Evolutionary conservation across 2,329 filamentous ascomycete genomes (phyloP).

Genomic region (Pseudofabraea citricarpa): DNA sequence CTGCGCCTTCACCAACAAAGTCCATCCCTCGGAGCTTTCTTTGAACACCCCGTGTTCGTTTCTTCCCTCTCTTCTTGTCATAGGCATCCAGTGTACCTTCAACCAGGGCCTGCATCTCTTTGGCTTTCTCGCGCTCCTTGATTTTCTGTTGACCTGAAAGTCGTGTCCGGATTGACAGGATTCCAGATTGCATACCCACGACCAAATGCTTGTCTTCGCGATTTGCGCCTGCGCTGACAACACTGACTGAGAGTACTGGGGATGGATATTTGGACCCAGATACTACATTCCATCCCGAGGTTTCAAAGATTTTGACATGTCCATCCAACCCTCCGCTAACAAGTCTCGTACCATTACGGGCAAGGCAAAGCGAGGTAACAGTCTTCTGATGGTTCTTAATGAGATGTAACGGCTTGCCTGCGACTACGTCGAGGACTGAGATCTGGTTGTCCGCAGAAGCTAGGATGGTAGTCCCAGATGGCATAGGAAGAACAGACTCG

Average conservation of each 20-base stretch:
- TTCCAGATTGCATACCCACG: slow-evolving; percentile 89
- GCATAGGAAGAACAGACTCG: slow-evolving; percentile 82
- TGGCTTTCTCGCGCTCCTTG: slow-evolving; percentile 69
- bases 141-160: slow-evolving; percentile 77
- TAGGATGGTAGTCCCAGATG: slow-evolving; percentile 79
- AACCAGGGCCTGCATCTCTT: slow-evolving; percentile 79
- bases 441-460: slow-evolving; percentile 83
- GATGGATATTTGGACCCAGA: slow-evolving; percentile 89
- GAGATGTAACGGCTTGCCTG: slow-evolving; percentile 79
- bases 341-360: slow-evolving; percentile 74
- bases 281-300: slow-evolving; percentile 92
- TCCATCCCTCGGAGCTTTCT: slow-evolving; percentile 66
- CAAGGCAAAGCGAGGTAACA: slow-evolving; percentile 79
- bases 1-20: slow-evolving; percentile 76
- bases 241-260: slow-evolving; percentile 78
- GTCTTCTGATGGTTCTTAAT: slow-evolving; percentile 97
- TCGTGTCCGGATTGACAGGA: slow-evolving; percentile 88
- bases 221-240: slow-evolving; percentile 63
- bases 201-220: slow-evolving; percentile 87
- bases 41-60: slow-evolving; percentile 53
- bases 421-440: slow-evolving; percentile 87
- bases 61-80: slow-evolving; percentile 66
- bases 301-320: slow-evolving; percentile 96
- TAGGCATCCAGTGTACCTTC: slow-evolving; percentile 74
- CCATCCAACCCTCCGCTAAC: slow-evolving; percentile 89